phyloP scores from a whole-genome alignment of 352 stramenopile genomes.

The Pythium chondricola region DNA sequence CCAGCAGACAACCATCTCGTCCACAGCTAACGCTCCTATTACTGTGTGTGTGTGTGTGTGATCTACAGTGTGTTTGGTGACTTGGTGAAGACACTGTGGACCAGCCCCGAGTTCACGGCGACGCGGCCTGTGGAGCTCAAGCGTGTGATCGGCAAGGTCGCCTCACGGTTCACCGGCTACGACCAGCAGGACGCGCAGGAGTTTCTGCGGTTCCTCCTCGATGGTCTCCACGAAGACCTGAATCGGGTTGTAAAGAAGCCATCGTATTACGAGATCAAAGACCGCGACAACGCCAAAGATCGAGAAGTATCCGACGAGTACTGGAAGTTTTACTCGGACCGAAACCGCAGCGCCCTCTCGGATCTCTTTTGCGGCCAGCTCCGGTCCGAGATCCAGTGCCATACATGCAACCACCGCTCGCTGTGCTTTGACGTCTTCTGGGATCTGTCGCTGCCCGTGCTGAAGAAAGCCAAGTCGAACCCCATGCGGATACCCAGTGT shows the following conservation, averaged over 20 bases:
- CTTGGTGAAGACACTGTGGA: slow-evolving; percentile 66
- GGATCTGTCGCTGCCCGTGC: slow-evolving; percentile 69
- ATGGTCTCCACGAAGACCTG: slow-evolving; percentile 84
- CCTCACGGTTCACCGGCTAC: slow-evolving; percentile 71
- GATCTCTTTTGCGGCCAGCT: slow-evolving; percentile 83
- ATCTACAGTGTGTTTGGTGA: slow-evolving; percentile 52
- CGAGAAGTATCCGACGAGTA: slow-evolving; percentile 70
- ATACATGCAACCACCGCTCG: slow-evolving; percentile 60
- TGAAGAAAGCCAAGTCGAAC: slow-evolving; percentile 49
- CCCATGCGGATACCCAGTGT: slow-evolving; percentile 12
- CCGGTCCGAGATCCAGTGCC: slow-evolving; percentile 67
- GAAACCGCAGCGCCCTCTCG: slow-evolving; percentile 62
- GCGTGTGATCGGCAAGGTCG: slow-evolving; percentile 63
- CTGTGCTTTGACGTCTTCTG: slow-evolving; percentile 85
- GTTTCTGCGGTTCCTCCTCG: slow-evolving; percentile 86
- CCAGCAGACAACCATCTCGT: no score
- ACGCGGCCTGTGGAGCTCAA: slow-evolving; percentile 65
- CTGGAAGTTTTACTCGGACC: slow-evolving; percentile 79
- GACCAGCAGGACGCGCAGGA: slow-evolving; percentile 89
- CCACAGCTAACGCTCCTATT: no score
- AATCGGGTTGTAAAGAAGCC: slow-evolving; percentile 70
- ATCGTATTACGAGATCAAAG: slow-evolving; percentile 72
- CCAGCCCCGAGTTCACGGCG: slow-evolving; percentile 41
- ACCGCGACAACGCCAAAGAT: slow-evolving; percentile 38
- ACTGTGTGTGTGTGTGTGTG: no score